phyloP scores from a whole-genome alignment of 176 grass and related monocot species.

The Aegilops umbellulata region DNA sequence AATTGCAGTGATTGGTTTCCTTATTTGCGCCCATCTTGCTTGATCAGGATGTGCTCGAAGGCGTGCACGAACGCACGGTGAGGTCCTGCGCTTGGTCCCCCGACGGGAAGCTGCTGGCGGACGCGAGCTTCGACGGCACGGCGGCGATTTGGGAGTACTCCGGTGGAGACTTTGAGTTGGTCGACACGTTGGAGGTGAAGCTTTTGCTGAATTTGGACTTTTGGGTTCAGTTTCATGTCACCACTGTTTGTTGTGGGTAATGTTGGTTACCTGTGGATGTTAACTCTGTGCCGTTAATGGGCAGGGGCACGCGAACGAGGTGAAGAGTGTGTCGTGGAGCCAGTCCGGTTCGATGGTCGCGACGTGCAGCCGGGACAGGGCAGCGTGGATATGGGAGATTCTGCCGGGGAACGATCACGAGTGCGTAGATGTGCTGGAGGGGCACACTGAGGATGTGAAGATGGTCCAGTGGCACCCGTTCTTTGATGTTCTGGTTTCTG shows the following conservation, averaged over 20 bases:
- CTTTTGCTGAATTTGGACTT: neutral
- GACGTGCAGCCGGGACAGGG: conserved; percentile 84
- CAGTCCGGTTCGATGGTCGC: conserved; percentile 67
- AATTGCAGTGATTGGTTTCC: neutral
- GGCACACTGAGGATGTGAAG: conserved; percentile 89
- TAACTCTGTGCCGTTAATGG: conserved; percentile 7
- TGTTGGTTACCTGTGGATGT: neutral
- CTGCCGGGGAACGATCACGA: conserved; percentile 88
- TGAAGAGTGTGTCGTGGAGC: conserved; percentile 81
- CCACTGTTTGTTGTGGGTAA: neutral
- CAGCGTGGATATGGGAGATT: conserved; percentile 91
- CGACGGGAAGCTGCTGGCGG: conserved; percentile 76
- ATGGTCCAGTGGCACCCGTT: conserved; percentile 94
- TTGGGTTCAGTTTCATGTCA: neutral
- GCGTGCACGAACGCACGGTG: conserved; percentile 79
- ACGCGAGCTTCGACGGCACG: conserved; percentile 83
- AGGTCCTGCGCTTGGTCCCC: conserved; percentile 93
- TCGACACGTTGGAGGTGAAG: conserved; percentile 80
- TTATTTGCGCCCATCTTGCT: neutral
- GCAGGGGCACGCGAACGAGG: conserved; percentile 93
- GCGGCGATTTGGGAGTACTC: conserved; percentile 77
- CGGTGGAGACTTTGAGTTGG: conserved; percentile 70
- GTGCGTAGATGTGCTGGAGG: conserved; percentile 61
- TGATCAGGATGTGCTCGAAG: conserved; percentile 74
- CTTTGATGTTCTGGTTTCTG: conserved; percentile 75